Percentiles rank a stretch among this genome's conserved stretches.
Evolutionary conservation across 768 basidiomycete species (phyloP).

Genomic region (Suillus discolor): DNA sequence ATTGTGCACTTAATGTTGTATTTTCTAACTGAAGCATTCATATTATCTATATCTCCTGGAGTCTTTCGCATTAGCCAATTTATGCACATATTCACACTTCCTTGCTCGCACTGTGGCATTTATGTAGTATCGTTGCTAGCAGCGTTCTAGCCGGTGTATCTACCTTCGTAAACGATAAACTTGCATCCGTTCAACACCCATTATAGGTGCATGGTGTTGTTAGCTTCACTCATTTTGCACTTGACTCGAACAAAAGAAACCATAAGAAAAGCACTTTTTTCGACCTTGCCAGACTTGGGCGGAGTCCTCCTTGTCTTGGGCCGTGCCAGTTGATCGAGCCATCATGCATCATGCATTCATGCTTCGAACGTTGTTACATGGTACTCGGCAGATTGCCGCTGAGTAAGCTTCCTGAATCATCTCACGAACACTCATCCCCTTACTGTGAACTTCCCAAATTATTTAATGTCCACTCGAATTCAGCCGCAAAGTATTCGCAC

Average conservation of each 20-base stretch:
- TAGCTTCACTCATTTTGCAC: background rate
- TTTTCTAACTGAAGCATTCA: conserved; percentile 7
- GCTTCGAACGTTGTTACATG: too few relatives aligned
- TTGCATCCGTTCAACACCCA: background rate
- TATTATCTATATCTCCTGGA: conserved; percentile 3
- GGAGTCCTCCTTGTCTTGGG: background rate
- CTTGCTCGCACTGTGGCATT: background rate
- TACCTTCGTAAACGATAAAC: background rate
- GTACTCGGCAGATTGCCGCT: too few relatives aligned
- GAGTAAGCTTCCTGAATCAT: background rate
- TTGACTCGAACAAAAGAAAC: background rate
- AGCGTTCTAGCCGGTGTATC: background rate
- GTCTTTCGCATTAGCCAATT: conserved; percentile 9
- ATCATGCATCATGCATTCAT: too few relatives aligned
- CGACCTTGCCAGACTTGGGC: background rate
- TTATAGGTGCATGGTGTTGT: background rate
- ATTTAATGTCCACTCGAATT: conserved; percentile 18
- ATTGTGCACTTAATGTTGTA: conserved; percentile 10
- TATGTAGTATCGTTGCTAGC: background rate
- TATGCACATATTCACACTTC: background rate
- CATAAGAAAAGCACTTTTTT: background rate
- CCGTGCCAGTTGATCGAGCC: background rate
- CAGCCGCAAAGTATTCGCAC: conserved; percentile 55
- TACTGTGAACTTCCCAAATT: conserved; percentile 11
- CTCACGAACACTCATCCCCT: background rate